A percentile compares a stretch with the other conserved stretches of the same genome.
phyloP scores from a whole-genome alignment of 139 green algal genomes.

The Monoraphidium neglectum region DNA sequence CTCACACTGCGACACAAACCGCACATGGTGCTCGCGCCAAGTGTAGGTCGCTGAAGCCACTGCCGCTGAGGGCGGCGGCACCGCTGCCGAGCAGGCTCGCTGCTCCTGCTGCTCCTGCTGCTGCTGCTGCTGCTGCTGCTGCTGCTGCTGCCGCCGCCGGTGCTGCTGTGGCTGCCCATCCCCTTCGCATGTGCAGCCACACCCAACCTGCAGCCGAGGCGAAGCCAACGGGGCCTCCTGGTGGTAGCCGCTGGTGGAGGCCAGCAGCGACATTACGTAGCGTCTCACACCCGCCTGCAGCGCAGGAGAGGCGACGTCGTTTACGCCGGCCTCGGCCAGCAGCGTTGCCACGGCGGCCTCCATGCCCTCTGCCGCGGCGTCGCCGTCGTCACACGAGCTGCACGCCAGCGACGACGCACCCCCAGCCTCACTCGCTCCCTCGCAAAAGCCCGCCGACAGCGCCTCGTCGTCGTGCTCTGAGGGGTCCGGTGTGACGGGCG shows the following conservation, averaged over 20 bases:
- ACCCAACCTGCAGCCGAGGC: background rate
- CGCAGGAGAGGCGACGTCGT: slow-evolving; percentile 5
- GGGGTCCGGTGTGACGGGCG: slow-evolving; percentile 45
- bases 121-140: slow-evolving; percentile 18
- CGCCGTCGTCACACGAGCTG: background rate
- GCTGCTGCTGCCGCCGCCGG: background rate
- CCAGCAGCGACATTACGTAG: slow-evolving; percentile 63
- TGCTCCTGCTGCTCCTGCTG: slow-evolving; percentile 7
- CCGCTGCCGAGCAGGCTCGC: slow-evolving; percentile 26
- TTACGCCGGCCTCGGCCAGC: slow-evolving; percentile 27
- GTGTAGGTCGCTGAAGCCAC: background rate
- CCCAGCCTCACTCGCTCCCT: background rate
- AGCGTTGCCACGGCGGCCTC: slow-evolving; percentile 31
- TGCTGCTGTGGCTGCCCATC: slow-evolving; percentile 13
- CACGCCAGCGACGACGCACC: no score
- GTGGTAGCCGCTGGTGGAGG: slow-evolving; percentile 68
- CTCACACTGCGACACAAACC: slow-evolving; percentile 89
- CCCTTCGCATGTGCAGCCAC: slow-evolving; percentile 2
- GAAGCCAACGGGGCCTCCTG: slow-evolving; percentile 20
- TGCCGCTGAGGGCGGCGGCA: slow-evolving; percentile 92
- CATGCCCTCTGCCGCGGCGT: slow-evolving; percentile 21
- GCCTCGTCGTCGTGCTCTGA: slow-evolving; percentile 40
- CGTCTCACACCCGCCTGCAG: slow-evolving; percentile 40
- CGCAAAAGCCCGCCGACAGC: background rate
- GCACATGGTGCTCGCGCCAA: slow-evolving; percentile 20